Evolutionary conservation across 2,329 filamentous ascomycete species (phyloP).

Genomic region (Colletotrichum abscissum): DNA sequence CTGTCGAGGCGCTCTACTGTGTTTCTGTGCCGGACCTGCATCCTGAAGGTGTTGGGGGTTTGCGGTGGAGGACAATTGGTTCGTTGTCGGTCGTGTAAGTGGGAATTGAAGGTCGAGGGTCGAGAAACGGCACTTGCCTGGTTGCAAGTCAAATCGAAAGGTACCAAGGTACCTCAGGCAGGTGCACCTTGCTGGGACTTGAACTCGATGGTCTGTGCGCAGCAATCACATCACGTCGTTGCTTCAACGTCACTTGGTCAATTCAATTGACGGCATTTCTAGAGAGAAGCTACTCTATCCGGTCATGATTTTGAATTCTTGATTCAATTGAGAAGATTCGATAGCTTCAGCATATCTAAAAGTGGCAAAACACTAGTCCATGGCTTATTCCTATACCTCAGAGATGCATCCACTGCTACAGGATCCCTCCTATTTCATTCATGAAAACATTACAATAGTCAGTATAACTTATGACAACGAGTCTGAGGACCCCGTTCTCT

Average conservation of each 20-base stretch:
- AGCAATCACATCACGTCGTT: background rate
- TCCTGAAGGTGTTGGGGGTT: constrained; percentile 41
- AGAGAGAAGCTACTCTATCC: too few relatives aligned
- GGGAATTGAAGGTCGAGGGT: background rate
- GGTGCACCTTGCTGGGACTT: background rate
- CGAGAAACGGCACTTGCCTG: background rate
- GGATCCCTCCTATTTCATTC: too few relatives aligned
- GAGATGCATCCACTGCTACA: too few relatives aligned
- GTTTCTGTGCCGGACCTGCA: constrained; percentile 63
- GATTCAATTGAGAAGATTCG: too few relatives aligned
- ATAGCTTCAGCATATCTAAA: too few relatives aligned
- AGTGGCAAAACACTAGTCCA: too few relatives aligned
- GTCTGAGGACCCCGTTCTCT: too few relatives aligned
- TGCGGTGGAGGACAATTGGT: constrained; percentile 13
- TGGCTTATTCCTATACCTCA: too few relatives aligned
- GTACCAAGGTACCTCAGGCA: constrained; percentile 12
- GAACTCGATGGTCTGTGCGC: background rate
- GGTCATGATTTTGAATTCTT: too few relatives aligned
- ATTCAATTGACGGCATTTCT: too few relatives aligned
- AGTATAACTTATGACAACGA: too few relatives aligned
- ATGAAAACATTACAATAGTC: too few relatives aligned
- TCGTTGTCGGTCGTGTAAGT: constrained; percentile 1
- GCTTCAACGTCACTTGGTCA: background rate
- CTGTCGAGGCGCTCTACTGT: constrained; percentile 94
- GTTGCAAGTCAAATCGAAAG: background rate